Percentiles rank a stretch among this genome's conserved stretches.
phyloP scores from a whole-genome alignment of 441 rosid genomes.

The Aleurites moluccanus region DNA sequence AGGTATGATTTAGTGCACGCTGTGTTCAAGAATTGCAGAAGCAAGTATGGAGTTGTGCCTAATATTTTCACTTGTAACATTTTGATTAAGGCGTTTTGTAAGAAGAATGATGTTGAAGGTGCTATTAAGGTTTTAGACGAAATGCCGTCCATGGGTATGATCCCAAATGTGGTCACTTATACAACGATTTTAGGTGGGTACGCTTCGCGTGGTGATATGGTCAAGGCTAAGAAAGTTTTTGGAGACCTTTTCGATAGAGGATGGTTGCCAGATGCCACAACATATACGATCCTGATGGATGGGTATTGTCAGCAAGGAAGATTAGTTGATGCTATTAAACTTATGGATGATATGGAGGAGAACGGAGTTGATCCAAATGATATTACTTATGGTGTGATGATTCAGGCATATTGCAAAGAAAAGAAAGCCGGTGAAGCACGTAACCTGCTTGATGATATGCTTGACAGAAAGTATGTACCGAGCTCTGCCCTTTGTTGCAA shows the following conservation, averaged over 20 bases:
- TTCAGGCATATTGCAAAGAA: conserved; percentile 61
- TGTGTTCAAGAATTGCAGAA: conserved; percentile 50
- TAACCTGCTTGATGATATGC: conserved; percentile 73
- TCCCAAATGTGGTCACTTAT: conserved; percentile 69
- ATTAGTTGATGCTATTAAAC: conserved; percentile 64
- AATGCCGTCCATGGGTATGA: conserved; percentile 81
- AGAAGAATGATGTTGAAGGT: conserved; percentile 53
- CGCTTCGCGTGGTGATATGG: conserved; percentile 65
- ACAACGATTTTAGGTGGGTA: conserved; percentile 76
- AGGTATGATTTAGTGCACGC: conserved; percentile 56
- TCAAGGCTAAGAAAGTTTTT: conserved; percentile 55
- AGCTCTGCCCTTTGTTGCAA: conserved; percentile 70
- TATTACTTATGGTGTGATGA: conserved; percentile 81
- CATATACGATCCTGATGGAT: conserved; percentile 72
- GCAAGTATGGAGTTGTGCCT: conserved; percentile 55
- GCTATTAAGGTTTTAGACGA: conserved; percentile 66
- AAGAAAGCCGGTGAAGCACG: conserved; percentile 70
- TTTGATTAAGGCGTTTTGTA: conserved; percentile 63
- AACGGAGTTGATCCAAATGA: conserved; percentile 70
- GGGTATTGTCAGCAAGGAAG: conserved; percentile 74
- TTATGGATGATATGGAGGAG: conserved; percentile 89
- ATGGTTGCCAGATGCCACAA: conserved; percentile 79
- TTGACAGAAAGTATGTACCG: conserved; percentile 56
- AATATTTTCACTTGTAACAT: conserved; percentile 75
- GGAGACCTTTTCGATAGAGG: conserved; percentile 65